A percentile compares a stretch with the other conserved stretches of the same genome.
These are phyloP conservation scores for Lactifluus pinguis DNA, from an alignment of 768 basidiomycete species.

Conservation along the genomic window DNA sequence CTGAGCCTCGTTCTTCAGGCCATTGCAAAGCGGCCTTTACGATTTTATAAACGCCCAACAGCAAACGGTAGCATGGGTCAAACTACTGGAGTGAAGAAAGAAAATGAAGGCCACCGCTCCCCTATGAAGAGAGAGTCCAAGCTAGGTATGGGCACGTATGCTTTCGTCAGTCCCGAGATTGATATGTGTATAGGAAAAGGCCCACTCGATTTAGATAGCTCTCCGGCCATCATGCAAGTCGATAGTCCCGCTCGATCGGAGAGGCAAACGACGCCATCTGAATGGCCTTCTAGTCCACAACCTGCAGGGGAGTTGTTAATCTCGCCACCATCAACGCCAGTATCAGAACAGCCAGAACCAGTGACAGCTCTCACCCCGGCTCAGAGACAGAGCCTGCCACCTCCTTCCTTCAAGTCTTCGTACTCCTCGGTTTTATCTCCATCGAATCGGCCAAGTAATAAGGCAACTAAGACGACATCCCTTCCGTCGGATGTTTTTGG, in stretches of 20 bases:
- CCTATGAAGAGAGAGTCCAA: not conserved
- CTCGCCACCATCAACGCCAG: slow-evolving; percentile 1
- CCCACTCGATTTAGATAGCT: slow-evolving; percentile 4
- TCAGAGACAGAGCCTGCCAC: not conserved
- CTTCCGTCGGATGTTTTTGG: not conserved
- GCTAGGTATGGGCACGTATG: not conserved
- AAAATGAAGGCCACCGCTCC: not conserved
- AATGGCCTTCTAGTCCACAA: slow-evolving; percentile 6
- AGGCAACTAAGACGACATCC: not conserved
- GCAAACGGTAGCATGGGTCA: not conserved
- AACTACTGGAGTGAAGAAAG: not conserved
- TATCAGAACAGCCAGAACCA: not conserved
- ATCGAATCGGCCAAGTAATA: not conserved
- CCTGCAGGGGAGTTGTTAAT: not conserved
- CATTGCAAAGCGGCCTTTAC: slow-evolving; percentile 3
- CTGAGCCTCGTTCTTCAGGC: not conserved
- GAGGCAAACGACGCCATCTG: slow-evolving; percentile 11
- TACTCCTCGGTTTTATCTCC: not conserved
- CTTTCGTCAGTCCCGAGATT: not conserved
- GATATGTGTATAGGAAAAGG: not conserved
- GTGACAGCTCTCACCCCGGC: not conserved
- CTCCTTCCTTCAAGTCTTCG: not conserved
- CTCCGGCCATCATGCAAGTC: not conserved
- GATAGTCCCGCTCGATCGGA: not conserved
- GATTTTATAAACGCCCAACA: slow-evolving; percentile 5